A percentile compares a stretch with the other conserved stretches of the same genome.
Conservation (phyloP, 2,329 filamentous ascomycete genomes). For the Mycosphaerella sp. region DNA sequence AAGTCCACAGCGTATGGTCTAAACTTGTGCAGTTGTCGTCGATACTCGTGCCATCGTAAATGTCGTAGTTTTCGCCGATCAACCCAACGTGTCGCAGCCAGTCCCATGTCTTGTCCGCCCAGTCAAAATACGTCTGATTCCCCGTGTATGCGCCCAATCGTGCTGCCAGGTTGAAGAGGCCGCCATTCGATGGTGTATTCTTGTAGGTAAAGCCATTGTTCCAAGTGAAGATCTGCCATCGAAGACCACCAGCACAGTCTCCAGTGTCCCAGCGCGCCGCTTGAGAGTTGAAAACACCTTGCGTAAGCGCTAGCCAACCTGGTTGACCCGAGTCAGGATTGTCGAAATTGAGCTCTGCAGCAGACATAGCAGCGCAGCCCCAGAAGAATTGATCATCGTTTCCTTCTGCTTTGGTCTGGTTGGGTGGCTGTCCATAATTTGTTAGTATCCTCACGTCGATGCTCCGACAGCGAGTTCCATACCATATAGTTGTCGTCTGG, state of each 20-base stretch:
- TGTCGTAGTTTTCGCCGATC: conserved; percentile 48
- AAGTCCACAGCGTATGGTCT: conserved; percentile 46
- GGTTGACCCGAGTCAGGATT: conserved; percentile 36
- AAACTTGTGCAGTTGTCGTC: conserved; percentile 41
- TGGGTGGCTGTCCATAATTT: conserved; percentile 36
- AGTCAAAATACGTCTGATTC: conserved; percentile 56
- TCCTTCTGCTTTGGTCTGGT: conserved; percentile 39
- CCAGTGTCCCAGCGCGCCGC: conserved; percentile 34
- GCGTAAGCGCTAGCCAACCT: conserved; percentile 42
- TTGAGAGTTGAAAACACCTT: conserved; percentile 39
- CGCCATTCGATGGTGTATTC: conserved; percentile 54
- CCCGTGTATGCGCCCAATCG: conserved; percentile 38
- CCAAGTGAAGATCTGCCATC: conserved; percentile 41
- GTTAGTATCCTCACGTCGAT: not conserved
- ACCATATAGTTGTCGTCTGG: conserved; percentile 52
- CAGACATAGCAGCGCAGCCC: conserved; percentile 49
- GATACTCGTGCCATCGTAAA: conserved; percentile 45
- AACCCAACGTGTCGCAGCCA: conserved; percentile 47
- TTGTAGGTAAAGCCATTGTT: conserved; percentile 48
- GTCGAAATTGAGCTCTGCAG: conserved; percentile 48
- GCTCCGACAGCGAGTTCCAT: not conserved
- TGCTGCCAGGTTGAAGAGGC: conserved; percentile 47
- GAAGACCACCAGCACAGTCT: conserved; percentile 37
- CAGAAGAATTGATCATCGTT: conserved; percentile 54
- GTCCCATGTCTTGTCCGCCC: conserved; percentile 46